phyloP scores from a whole-genome alignment of 2,329 filamentous ascomycete species.

The Xylariaceae sp. region DNA sequence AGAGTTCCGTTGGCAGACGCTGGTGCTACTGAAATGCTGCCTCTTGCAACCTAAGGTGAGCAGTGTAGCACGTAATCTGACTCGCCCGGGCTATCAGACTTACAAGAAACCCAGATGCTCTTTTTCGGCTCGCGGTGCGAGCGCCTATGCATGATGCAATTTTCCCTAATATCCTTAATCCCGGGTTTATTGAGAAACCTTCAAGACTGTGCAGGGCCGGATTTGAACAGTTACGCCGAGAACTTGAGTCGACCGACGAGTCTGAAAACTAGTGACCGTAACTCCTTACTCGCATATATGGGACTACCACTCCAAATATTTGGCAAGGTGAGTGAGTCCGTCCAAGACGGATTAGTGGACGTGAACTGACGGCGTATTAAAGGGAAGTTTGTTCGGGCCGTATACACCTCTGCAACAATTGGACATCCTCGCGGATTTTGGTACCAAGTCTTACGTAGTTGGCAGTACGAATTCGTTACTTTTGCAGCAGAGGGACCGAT shows the following conservation, averaged over 20 bases:
- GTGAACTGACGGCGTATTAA: constrained; percentile 10
- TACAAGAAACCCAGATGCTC: constrained; percentile 71
- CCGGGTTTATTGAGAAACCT: constrained; percentile 87
- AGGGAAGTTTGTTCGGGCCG: constrained; percentile 92
- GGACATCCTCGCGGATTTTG: constrained; percentile 88
- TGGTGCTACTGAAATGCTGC: constrained; percentile 92
- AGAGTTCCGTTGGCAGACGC: constrained; percentile 91
- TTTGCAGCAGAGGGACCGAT: constrained; percentile 90
- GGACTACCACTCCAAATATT: constrained; percentile 93
- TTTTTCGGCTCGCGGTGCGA: constrained; percentile 98
- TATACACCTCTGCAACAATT: constrained; percentile 97
- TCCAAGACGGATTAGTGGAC: background rate
- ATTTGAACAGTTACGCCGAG: constrained; percentile 81
- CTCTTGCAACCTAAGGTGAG: constrained; percentile 89
- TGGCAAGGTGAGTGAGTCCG: constrained; percentile 69
- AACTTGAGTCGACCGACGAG: constrained; percentile 77
- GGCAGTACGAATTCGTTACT: constrained; percentile 95
- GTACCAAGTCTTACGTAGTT: constrained; percentile 96
- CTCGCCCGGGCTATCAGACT: constrained; percentile 4
- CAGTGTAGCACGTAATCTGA: background rate
- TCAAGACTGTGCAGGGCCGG: constrained; percentile 95
- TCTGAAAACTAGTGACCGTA: constrained; percentile 87
- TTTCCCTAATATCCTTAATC: constrained; percentile 92
- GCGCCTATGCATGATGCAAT: constrained; percentile 96
- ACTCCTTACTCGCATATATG: constrained; percentile 90